These are phyloP conservation scores for Panus rudis DNA, from an alignment of 768 basidiomycete species.

Conservation along the genomic window DNA sequence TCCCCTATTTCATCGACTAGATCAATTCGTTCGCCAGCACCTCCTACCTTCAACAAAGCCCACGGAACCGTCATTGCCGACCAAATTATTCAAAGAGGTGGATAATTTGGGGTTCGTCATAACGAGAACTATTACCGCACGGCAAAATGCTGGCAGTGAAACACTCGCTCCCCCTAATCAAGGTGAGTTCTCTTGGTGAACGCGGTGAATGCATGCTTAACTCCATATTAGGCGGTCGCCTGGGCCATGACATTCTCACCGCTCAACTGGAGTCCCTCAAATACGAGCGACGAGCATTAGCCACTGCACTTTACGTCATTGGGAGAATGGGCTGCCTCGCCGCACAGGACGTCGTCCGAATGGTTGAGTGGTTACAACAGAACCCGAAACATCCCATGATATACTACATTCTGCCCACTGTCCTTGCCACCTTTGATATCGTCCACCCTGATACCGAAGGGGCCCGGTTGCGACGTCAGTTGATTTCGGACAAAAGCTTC, in stretches of 20 bases:
- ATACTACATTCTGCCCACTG: conserved; percentile 58
- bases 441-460: conserved; percentile 45
- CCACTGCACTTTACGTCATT: conserved; percentile 54
- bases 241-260: conserved; percentile 62
- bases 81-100: conserved; percentile 56
- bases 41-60: conserved; percentile 41
- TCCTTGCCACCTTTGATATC: conserved; percentile 62
- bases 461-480: conserved; percentile 37
- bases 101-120: conserved; percentile 51
- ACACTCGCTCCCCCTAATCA: conserved; percentile 46
- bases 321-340: conserved; percentile 56
- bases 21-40: conserved; percentile 47
- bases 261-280: conserved; percentile 68
- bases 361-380: conserved; percentile 65
- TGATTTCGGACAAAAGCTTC: conserved; percentile 40
- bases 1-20: conserved; percentile 43
- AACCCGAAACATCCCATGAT: conserved; percentile 65
- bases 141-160: conserved; percentile 55
- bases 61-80: no score
- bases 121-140: conserved; percentile 44
- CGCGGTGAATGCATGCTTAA: neutral
- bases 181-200: conserved; percentile 33
- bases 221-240: conserved; percentile 6
- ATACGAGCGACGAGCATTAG: conserved; percentile 65
- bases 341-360: conserved; percentile 49